phyloP scores from a whole-genome alignment of 2,329 filamentous ascomycete genomes.

The Fusarium sp. region DNA sequence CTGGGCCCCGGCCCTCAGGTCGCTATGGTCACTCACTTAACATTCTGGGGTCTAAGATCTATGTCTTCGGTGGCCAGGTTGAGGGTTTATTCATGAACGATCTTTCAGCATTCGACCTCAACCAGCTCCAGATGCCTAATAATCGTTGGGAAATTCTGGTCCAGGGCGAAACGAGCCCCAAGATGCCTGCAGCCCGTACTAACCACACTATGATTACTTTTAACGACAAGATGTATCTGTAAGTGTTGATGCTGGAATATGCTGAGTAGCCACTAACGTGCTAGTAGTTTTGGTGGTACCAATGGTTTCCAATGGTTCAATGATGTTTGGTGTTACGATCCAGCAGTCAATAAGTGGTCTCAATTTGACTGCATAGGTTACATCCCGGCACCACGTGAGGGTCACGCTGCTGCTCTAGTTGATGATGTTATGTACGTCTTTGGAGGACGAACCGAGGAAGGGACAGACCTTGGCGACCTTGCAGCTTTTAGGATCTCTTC shows the following conservation, averaged over 20 bases:
- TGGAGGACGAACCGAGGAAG: conserved; percentile 94
- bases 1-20: conserved; percentile 86
- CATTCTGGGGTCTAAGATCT: conserved; percentile 96
- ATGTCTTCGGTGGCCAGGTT: conserved; percentile 96
- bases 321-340: conserved; percentile 97
- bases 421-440: conserved; percentile 99
- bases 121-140: conserved; percentile 88
- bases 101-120: conserved; percentile 92
- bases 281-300: conserved; percentile 88
- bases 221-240: conserved; percentile 95
- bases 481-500: conserved; percentile 83
- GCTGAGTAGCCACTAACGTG: conserved; percentile 24
- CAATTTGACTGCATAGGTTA: conserved; percentile 97
- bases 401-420: conserved; percentile 92
- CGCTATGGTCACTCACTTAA: conserved; percentile 97
- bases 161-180: conserved; percentile 66
- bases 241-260: conserved; percentile 57
- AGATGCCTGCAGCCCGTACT: conserved; percentile 86
- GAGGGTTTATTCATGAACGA: conserved; percentile 99
- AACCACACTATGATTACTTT: conserved; percentile 94
- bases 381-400: conserved; percentile 92
- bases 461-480: conserved; percentile 90
- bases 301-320: conserved; percentile 99
- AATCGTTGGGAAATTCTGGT: conserved; percentile 97
- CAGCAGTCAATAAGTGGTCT: conserved; percentile 83